Conservation (phyloP, 108 stramenopile species). For the Chaetoceros tenuissimus region DNA sequence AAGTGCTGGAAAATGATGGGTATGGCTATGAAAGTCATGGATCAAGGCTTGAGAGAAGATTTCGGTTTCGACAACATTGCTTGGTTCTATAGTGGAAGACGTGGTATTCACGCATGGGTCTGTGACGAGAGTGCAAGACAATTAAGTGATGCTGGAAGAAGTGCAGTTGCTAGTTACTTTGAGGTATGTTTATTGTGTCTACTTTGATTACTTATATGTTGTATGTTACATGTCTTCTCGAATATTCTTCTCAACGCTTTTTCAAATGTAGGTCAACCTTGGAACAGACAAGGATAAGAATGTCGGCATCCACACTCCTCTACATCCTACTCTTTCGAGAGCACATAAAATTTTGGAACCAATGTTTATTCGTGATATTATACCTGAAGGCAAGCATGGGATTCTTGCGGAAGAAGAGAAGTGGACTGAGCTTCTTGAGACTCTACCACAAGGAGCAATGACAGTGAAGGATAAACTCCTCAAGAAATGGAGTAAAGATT, state of each 20-base stretch:
- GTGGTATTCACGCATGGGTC: conserved; percentile 99
- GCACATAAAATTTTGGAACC: conserved; percentile 87
- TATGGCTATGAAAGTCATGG: conserved; percentile 91
- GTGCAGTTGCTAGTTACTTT: conserved; percentile 93
- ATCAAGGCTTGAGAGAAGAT: conserved; percentile 78
- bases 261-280: conserved; percentile 35
- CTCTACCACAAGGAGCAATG: conserved; percentile 69
- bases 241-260: background rate
- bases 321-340: conserved; percentile 88
- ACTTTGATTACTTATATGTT: too few species aligned
- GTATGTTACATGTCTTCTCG: too few species aligned
- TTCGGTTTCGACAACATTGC: conserved; percentile 96
- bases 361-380: conserved; percentile 72
- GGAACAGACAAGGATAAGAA: conserved; percentile 66
- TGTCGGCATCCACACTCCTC: conserved; percentile 42
- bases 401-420: conserved; percentile 65
- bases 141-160: conserved; percentile 88
- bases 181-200: conserved; percentile 55
- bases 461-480: conserved; percentile 38
- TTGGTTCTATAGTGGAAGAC: conserved; percentile 98
- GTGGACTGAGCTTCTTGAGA: conserved; percentile 77
- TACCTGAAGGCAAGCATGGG: conserved; percentile 74
- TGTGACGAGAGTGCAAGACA: conserved; percentile 84
- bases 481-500: conserved; percentile 45
- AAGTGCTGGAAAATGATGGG: conserved; percentile 98